These are phyloP conservation scores for Coriaria nepalensis DNA, from an alignment of 306 rosid species.

Conservation along the genomic window DNA sequence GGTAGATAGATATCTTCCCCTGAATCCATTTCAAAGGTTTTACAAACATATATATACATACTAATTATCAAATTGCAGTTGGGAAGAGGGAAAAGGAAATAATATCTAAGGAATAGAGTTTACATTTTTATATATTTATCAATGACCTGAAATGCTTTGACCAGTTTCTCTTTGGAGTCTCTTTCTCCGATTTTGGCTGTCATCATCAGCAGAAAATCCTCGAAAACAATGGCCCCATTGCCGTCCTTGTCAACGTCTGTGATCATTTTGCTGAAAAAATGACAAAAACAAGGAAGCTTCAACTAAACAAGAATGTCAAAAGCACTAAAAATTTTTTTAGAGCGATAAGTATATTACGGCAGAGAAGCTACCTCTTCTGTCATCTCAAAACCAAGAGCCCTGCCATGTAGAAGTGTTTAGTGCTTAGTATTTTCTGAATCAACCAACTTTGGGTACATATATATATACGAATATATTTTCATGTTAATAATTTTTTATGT, in stretches of 20 bases:
- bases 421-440: background rate
- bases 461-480: no score
- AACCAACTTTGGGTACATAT: slow-evolving; percentile 5
- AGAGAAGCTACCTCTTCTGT: slow-evolving; percentile 61
- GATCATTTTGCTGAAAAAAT: slow-evolving; percentile 83
- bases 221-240: slow-evolving; percentile 90
- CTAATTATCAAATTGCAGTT: no score
- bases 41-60: no score
- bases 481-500: no score
- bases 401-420: slow-evolving; percentile 9
- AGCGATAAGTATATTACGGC: no score
- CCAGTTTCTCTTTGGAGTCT: slow-evolving; percentile 85
- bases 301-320: no score
- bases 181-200: slow-evolving; percentile 96
- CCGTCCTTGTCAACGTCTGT: slow-evolving; percentile 99
- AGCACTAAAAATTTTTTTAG: no score
- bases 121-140: slow-evolving; percentile 74
- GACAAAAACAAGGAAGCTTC: background rate
- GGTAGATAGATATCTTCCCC: slow-evolving; percentile 86
- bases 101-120: slow-evolving; percentile 6
- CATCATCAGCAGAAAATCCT: slow-evolving; percentile 91
- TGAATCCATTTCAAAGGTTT: slow-evolving; percentile 13
- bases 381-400: slow-evolving; percentile 99
- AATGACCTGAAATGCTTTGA: slow-evolving; percentile 77
- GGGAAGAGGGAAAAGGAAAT: background rate